A percentile compares a stretch with the other conserved stretches of the same genome.
phyloP scores from a whole-genome alignment of 768 basidiomycete genomes.

The Leucocoprinus birnbaumii region DNA sequence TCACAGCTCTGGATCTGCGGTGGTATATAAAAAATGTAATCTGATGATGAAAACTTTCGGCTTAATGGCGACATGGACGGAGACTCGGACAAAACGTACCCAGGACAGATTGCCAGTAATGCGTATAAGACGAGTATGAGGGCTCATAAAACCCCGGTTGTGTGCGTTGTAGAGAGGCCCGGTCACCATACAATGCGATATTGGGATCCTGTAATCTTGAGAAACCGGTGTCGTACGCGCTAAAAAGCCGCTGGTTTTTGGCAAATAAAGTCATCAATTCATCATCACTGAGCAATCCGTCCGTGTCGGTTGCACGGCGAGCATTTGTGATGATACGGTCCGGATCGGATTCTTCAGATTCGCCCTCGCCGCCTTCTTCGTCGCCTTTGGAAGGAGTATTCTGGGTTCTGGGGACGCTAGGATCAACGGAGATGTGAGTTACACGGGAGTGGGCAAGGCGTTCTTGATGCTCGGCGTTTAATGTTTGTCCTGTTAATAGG shows the following conservation, averaged over 20 bases:
- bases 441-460: slow-evolving; percentile 62
- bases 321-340: slow-evolving; percentile 75
- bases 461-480: slow-evolving; percentile 54
- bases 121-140: slow-evolving; percentile 85
- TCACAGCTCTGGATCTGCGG: slow-evolving; percentile 29
- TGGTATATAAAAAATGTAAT: slow-evolving; percentile 85
- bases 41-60: slow-evolving; percentile 35
- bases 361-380: slow-evolving; percentile 32
- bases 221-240: slow-evolving; percentile 67
- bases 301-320: slow-evolving; percentile 49
- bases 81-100: slow-evolving; percentile 41
- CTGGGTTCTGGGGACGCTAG: slow-evolving; percentile 35
- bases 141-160: slow-evolving; percentile 68
- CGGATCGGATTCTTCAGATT: slow-evolving; percentile 56
- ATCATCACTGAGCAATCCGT: slow-evolving; percentile 63
- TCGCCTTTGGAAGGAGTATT: slow-evolving; percentile 13
- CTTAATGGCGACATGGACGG: not conserved
- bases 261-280: slow-evolving; percentile 55
- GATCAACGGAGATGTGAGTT: slow-evolving; percentile 69
- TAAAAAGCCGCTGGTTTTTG: slow-evolving; percentile 39
- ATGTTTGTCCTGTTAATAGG: slow-evolving; percentile 58
- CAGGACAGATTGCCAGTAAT: slow-evolving; percentile 80
- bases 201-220: slow-evolving; percentile 13
- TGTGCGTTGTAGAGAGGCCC: slow-evolving; percentile 34
- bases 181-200: slow-evolving; percentile 47